Evolutionary conservation across 2,329 filamentous ascomycete species (phyloP).

Genomic region (Kalmusia sp.): DNA sequence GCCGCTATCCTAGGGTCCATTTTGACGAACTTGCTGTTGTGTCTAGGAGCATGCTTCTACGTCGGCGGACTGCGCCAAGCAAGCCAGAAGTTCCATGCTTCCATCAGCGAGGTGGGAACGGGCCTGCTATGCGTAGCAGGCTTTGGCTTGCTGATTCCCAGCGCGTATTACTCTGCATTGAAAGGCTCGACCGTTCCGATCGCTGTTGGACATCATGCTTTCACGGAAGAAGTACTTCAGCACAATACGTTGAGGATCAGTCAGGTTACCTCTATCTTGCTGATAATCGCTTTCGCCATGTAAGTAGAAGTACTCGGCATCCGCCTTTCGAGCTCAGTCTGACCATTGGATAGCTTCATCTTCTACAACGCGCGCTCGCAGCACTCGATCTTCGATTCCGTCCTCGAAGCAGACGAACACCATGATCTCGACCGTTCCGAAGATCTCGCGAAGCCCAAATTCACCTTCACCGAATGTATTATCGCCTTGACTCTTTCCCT

Average conservation of each 20-base stretch:
- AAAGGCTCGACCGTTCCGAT: constrained; percentile 21
- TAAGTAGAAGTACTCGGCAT: constrained; percentile 58
- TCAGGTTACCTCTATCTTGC: constrained; percentile 26
- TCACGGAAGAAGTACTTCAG: constrained; percentile 21
- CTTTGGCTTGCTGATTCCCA: constrained; percentile 57
- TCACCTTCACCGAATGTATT: constrained; percentile 77
- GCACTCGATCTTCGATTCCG: constrained; percentile 76
- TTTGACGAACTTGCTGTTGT: constrained; percentile 80
- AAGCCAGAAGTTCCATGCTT: constrained; percentile 75
- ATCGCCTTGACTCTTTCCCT: constrained; percentile 70
- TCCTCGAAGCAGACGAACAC: constrained; percentile 73
- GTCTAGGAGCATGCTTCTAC: constrained; percentile 81
- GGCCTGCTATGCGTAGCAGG: constrained; percentile 80
- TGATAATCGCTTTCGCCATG: constrained; percentile 26
- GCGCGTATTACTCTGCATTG: constrained; percentile 60
- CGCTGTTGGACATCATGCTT: constrained; percentile 6
- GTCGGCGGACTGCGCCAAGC: constrained; percentile 73
- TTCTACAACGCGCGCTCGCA: constrained; percentile 77
- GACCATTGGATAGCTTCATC: constrained; percentile 55
- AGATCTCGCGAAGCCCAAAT: constrained; percentile 68
- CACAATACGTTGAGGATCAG: constrained; percentile 24
- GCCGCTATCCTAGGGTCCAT: constrained; percentile 86
- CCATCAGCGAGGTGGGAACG: constrained; percentile 79
- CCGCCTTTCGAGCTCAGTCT: constrained; percentile 65
- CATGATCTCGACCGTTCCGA: constrained; percentile 69